These are phyloP conservation scores for Guadua angustifolia DNA, from an alignment of 176 grass and related monocot genomes.

Conservation along the genomic window DNA sequence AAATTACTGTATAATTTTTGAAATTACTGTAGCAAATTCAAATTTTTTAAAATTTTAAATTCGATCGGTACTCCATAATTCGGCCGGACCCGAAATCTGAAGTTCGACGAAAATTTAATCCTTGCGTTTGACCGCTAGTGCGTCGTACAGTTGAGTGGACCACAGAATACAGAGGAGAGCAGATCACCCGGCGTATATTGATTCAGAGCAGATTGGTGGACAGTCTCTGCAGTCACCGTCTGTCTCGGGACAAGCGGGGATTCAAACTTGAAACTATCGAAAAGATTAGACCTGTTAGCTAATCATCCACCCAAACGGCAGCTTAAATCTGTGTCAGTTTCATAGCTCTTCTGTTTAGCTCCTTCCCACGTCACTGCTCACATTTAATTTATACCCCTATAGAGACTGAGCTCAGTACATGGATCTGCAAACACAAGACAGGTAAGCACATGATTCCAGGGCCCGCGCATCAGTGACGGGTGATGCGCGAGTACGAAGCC, in stretches of 20 bases:
- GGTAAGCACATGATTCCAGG: neutral
- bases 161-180: neutral
- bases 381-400: neutral
- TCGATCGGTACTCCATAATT: too few species aligned
- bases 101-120: too few species aligned
- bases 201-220: constrained; percentile 5
- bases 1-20: too few species aligned
- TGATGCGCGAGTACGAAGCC: neutral
- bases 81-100: too few species aligned
- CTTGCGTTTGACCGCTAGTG: constrained; percentile 2
- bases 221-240: neutral
- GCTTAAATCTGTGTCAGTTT: constrained; percentile 28
- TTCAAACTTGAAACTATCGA: constrained; percentile 18
- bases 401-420: neutral
- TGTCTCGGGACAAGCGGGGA: neutral
- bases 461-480: neutral
- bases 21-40: too few species aligned
- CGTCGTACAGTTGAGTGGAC: neutral
- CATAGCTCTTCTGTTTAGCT: constrained; percentile 46
- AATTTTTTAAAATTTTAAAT: too few species aligned
- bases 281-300: neutral
- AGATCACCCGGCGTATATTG: neutral
- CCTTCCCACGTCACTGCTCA: constrained; percentile 14
- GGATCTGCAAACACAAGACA: neutral
- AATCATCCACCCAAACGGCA: constrained; percentile 5